phyloP scores from a whole-genome alignment of 495 filamentous ascomycete genomes.

The Penicilliopsis zonata region DNA sequence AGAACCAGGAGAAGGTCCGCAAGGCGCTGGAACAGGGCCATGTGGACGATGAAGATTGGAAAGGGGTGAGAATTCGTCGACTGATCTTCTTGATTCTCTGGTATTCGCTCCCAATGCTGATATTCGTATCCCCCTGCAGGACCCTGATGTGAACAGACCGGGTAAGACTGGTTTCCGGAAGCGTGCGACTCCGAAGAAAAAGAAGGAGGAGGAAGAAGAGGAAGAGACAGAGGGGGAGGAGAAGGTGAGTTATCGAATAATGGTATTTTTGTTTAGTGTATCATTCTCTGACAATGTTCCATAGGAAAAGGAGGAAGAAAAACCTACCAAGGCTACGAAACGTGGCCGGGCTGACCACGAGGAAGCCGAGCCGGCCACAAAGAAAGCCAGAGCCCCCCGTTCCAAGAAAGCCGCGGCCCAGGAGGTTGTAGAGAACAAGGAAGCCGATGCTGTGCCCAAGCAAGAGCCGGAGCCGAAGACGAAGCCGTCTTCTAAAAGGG shows the following conservation, averaged over 20 bases:
- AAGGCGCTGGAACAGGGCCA: conserved; percentile 56
- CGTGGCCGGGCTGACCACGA: conserved; percentile 25
- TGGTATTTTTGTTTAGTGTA: too few species aligned
- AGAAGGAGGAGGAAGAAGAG: conserved; percentile 19
- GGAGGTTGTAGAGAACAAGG: conserved; percentile 15
- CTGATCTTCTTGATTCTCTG: conserved; percentile 1
- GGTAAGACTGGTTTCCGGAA: conserved; percentile 49
- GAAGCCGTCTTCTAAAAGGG: too few species aligned
- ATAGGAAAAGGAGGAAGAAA: conserved; percentile 17
- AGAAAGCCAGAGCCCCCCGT: background rate
- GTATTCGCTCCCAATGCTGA: conserved; percentile 6
- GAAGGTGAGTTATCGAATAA: too few species aligned
- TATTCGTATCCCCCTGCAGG: conserved; percentile 26
- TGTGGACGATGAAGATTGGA: conserved; percentile 68
- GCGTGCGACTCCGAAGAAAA: conserved; percentile 30
- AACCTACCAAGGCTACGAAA: conserved; percentile 20
- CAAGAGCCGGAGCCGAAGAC: conserved; percentile 15
- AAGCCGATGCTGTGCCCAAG: conserved; percentile 13
- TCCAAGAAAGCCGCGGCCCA: conserved; percentile 13
- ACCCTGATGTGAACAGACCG: conserved; percentile 54
- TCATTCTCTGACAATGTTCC: too few species aligned
- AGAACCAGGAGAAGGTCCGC: conserved; percentile 49
- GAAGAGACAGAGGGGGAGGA: conserved; percentile 14
- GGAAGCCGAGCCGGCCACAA: conserved; percentile 2
- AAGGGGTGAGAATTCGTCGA: conserved; percentile 45